phyloP scores from a whole-genome alignment of 768 basidiomycete species.

The Pleurotus ostreatus region DNA sequence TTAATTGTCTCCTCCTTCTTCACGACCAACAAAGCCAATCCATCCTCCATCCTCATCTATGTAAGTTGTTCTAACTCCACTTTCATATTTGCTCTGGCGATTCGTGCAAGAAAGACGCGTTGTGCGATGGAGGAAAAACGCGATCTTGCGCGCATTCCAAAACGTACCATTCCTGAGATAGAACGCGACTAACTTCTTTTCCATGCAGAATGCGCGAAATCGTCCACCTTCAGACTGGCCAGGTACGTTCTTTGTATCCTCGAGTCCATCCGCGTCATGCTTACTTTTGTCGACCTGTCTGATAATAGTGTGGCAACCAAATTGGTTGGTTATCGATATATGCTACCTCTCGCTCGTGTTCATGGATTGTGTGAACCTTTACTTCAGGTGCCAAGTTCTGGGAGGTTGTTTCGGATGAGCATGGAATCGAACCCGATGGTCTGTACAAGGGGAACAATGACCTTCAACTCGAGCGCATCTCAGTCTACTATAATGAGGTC shows the following conservation, averaged over 20 bases:
- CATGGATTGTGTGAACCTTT: slow-evolving; percentile 12
- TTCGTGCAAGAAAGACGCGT: slow-evolving; percentile 21
- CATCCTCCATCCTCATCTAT: slow-evolving; percentile 6
- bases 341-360: slow-evolving; percentile 10
- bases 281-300: slow-evolving; percentile 24
- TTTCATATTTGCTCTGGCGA: slow-evolving; percentile 15
- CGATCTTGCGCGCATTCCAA: slow-evolving; percentile 20
- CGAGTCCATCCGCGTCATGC: slow-evolving; percentile 12
- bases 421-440: slow-evolving; percentile 93
- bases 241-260: slow-evolving; percentile 47
- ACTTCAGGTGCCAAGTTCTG: slow-evolving; percentile 86
- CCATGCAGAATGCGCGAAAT: slow-evolving; percentile 92
- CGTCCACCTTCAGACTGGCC: slow-evolving; percentile 98
- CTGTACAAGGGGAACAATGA: slow-evolving; percentile 91
- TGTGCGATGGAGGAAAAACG: slow-evolving; percentile 24
- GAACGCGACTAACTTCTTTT: slow-evolving; percentile 20
- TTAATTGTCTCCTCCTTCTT: slow-evolving; percentile 8
- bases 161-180: slow-evolving; percentile 42
- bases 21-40: slow-evolving; percentile 9
- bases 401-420: slow-evolving; percentile 98
- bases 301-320: slow-evolving; percentile 91
- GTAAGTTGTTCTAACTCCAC: neutral
- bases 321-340: slow-evolving; percentile 64
- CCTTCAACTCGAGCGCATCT: slow-evolving; percentile 95
- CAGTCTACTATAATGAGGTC: slow-evolving; percentile 97